Evolutionary conservation across 768 basidiomycete species (phyloP).

Genomic region (Arthromyces matolae): DNA sequence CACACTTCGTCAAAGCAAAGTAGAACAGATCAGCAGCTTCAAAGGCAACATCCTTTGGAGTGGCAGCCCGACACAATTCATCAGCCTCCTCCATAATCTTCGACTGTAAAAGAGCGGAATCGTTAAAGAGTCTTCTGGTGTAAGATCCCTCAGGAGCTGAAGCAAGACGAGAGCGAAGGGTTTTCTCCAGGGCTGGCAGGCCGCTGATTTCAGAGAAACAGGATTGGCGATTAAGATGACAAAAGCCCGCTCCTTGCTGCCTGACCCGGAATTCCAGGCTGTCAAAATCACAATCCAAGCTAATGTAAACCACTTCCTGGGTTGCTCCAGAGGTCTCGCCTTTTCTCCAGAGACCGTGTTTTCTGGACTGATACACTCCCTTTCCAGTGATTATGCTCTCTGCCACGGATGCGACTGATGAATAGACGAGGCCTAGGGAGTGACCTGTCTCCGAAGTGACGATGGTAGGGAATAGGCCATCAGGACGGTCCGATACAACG

Average conservation of each 20-base stretch:
- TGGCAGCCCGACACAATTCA: slow-evolving; percentile 83
- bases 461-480: slow-evolving; percentile 91
- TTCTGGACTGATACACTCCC: slow-evolving; percentile 95
- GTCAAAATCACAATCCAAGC: slow-evolving; percentile 89
- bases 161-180: slow-evolving; percentile 64
- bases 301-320: slow-evolving; percentile 81
- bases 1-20: slow-evolving; percentile 84
- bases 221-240: slow-evolving; percentile 81
- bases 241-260: slow-evolving; percentile 90
- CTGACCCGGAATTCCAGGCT: slow-evolving; percentile 87
- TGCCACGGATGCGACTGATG: slow-evolving; percentile 78
- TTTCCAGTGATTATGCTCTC: slow-evolving; percentile 86
- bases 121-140: slow-evolving; percentile 81
- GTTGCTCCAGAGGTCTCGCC: slow-evolving; percentile 95
- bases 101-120: slow-evolving; percentile 74
- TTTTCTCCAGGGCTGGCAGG: slow-evolving; percentile 75
- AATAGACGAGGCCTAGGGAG: slow-evolving; percentile 92
- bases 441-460: slow-evolving; percentile 78
- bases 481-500: slow-evolving; percentile 79
- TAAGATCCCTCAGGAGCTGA: slow-evolving; percentile 90
- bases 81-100: slow-evolving; percentile 99
- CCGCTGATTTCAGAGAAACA: slow-evolving; percentile 89
- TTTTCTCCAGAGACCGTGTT: slow-evolving; percentile 94
- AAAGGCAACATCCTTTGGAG: slow-evolving; percentile 81
- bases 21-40: slow-evolving; percentile 96